Evolutionary conservation across 177 flowering plant species (phyloP), one percentile per base, ranked within the genome.

Genomic region (Vitis hybrid): DNA sequence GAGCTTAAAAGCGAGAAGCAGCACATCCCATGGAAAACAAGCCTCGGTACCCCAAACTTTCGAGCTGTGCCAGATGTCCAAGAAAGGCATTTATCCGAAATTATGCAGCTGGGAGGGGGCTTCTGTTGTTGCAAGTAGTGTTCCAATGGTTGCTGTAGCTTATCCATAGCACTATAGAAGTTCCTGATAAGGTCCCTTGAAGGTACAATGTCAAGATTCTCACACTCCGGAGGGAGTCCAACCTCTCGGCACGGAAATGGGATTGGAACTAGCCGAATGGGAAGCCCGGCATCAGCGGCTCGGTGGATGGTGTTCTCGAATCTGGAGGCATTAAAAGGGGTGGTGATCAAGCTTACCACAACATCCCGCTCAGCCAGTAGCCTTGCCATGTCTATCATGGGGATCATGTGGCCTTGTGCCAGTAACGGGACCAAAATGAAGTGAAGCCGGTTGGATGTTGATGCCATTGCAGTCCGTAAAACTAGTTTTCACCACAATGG

Each of bases 341-440:
- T 87, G 1, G 81, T 78, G 62, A 86, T 69, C 1, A 84, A 17
- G 72, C 65, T 83, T 1, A 79, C 80, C 1, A 61, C 54, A 2
- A 71, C 74, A 2, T 80, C 81, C 1, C 68, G 80, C 54, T 66
- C 52, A 2, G 85, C 85, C 18, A 86, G 23, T 2, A 83, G 18
- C 30, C 71, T 82, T 32, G 84, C 81, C 59, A 86, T 75, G 79
- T 86, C 89, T 1, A 81, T 70, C 76, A 84, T 65, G 30, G 89
- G 89, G 17, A 86, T 82, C 64, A 76, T 65, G 72, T 86, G 89
- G 65, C 89, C 85, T 67, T 78, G 87, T 1, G 84, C 74, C 86
- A 84, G 71, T 34, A 86, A 70, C 7, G 87, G 89, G 19, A 81
- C 55, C 8, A 85, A 23, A 6, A 82, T 75, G 50, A 83, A 83